Percentiles rank a stretch among this genome's conserved stretches.
Conservation (phyloP, 306 rosid genomes). For the Dalbergia cultrata region DNA sequence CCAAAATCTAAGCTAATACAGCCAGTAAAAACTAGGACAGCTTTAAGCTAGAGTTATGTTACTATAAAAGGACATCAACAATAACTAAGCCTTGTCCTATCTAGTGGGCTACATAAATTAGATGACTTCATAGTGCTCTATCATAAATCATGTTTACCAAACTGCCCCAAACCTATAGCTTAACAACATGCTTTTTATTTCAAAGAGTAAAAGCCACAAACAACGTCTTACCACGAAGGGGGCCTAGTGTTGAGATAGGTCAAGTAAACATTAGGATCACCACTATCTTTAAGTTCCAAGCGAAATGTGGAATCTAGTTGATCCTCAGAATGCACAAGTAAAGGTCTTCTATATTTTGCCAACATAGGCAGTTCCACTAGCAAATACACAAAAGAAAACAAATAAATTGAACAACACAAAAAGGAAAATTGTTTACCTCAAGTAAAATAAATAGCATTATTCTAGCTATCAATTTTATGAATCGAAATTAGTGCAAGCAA, state of each 20-base stretch:
- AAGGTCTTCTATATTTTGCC: slow-evolving; percentile 87
- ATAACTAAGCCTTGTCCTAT: too few relatives aligned
- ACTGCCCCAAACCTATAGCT: slow-evolving; percentile 13
- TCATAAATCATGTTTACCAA: neutral
- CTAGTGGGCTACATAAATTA: too few relatives aligned
- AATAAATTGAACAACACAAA: slow-evolving; percentile 34
- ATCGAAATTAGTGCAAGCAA: slow-evolving; percentile 11
- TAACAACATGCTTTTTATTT: slow-evolving; percentile 7
- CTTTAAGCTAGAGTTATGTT: neutral
- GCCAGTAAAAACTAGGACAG: neutral
- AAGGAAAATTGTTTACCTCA: slow-evolving; percentile 26
- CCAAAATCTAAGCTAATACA: neutral
- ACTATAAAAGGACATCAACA: neutral
- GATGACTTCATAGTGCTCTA: too few relatives aligned
- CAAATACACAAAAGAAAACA: slow-evolving; percentile 42
- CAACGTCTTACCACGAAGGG: slow-evolving; percentile 77
- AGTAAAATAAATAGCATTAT: slow-evolving; percentile 30
- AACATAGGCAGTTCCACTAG: slow-evolving; percentile 82
- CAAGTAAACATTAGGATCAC: slow-evolving; percentile 65
- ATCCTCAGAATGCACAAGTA: slow-evolving; percentile 90
- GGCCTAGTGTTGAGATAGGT: slow-evolving; percentile 88
- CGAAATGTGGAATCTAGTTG: slow-evolving; percentile 56
- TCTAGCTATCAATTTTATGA: slow-evolving; percentile 32
- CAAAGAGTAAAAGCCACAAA: slow-evolving; percentile 31
- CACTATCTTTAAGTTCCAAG: slow-evolving; percentile 51